Evolutionary conservation across 306 rosid genomes (phyloP).

Genomic region (Cucumis cinereus): DNA sequence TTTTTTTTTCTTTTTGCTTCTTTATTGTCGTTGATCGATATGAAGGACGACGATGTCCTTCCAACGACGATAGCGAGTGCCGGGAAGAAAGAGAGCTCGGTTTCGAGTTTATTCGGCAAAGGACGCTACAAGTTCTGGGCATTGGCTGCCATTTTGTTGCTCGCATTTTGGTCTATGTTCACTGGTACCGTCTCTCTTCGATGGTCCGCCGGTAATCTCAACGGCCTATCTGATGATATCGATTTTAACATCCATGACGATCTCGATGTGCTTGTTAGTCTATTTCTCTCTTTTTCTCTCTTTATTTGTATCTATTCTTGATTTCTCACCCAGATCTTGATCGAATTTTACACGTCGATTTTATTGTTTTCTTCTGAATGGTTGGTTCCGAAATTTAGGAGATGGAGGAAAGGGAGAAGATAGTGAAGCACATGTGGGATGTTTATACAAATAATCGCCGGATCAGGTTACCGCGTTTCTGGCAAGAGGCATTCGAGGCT

Average conservation of each 20-base stretch:
- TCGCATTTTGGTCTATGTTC: slow-evolving; percentile 97
- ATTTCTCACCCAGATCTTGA: slow-evolving; percentile 17
- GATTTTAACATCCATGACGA: slow-evolving; percentile 64
- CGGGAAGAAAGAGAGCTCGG: slow-evolving; percentile 47
- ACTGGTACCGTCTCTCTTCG: slow-evolving; percentile 96
- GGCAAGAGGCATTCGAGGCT: slow-evolving; percentile 96
- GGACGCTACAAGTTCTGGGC: slow-evolving; percentile 96
- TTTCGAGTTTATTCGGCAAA: slow-evolving; percentile 49
- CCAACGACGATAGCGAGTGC: slow-evolving; percentile 41
- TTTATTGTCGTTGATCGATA: slow-evolving; percentile 25
- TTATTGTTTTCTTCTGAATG: neutral
- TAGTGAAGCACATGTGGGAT: slow-evolving; percentile 97
- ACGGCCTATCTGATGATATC: slow-evolving; percentile 43
- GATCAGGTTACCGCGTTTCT: slow-evolving; percentile 81
- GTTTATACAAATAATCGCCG: slow-evolving; percentile 85
- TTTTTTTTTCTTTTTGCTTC: neutral
- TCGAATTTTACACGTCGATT: neutral
- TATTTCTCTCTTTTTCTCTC: neutral
- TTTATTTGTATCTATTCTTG: neutral
- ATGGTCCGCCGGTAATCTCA: slow-evolving; percentile 79
- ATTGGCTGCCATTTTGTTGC: slow-evolving; percentile 73
- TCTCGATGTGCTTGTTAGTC: slow-evolving; percentile 84
- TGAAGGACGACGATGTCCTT: slow-evolving; percentile 85
- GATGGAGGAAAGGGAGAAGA: slow-evolving; percentile 99
- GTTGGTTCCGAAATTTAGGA: slow-evolving; percentile 33